Evolutionary conservation across 352 stramenopile genomes (phyloP), one percentile per base, ranked within the genome.

Genomic region (Globisporangium heterothallicum): DNA sequence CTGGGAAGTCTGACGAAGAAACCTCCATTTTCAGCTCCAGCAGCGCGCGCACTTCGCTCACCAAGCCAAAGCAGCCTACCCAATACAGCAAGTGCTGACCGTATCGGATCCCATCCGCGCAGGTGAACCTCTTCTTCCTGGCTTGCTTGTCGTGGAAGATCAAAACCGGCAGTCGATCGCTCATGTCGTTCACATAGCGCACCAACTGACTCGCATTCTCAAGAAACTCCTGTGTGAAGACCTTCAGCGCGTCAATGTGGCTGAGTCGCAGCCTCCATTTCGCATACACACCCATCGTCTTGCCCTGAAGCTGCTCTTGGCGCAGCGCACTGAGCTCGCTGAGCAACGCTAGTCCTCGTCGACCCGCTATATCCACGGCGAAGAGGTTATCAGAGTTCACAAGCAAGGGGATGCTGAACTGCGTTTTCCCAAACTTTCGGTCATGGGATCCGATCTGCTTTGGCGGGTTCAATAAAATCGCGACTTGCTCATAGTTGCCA

Each of bases 31-130:
- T 40, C 50, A 83, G 51, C 18, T 60, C 44, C 9, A 92, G 63
- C 25, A 89, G 61, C 14, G 58, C 65, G 9, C 58, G 61, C 19
- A 86, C 74, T 19, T 86, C 66, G 1, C 71, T 56, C 3, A 75
- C 66, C n/a, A 88, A 53, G 0, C 79, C 79, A 30, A 92, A 86
- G 29, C 80, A 86, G 22, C 70, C 74, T 19, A 65, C 71, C 76
- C 80, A 92, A 52, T 88, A 92, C 9, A 92, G 56, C 48, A 92
- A 46, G 35, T 92, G 80, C 55, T 92, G 80, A 2, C 78, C 80
- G 29, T 92, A 92, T 0, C 80, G 75, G 27, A 86, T 63, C 12
- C 64, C 74, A 36, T 86, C 73, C 0, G 58, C 53, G 21, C 53
- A 51, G 6, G 59, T 64, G 41, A 79, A 78, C 21, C 38, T 29